phyloP scores from a whole-genome alignment of 208 protist species.

The Leptomonas pyrrhocoris region DNA sequence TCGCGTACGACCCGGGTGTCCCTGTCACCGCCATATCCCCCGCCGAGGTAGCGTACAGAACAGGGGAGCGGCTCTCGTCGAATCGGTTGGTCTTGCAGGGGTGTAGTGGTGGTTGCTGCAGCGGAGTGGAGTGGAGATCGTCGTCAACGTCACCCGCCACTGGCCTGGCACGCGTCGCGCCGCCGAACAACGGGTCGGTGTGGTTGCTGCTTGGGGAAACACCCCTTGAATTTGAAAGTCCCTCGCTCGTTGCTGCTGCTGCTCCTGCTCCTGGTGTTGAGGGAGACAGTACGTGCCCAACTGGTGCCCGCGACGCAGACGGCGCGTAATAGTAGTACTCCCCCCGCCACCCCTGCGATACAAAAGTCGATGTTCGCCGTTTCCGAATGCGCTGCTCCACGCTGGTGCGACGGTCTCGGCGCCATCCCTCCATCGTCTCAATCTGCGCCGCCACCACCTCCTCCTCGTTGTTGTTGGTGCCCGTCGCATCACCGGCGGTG shows the following conservation, averaged over 20 bases:
- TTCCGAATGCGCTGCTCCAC: constrained; percentile 35
- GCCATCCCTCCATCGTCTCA: constrained; percentile 43
- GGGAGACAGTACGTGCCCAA: background rate
- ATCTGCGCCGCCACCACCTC: constrained; percentile 33
- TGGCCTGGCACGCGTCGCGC: background rate
- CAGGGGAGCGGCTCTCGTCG: too few species aligned
- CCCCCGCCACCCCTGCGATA: constrained; percentile 13
- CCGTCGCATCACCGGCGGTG: background rate
- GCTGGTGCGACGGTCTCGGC: constrained; percentile 25
- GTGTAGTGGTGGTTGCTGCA: too few species aligned
- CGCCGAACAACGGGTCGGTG: background rate
- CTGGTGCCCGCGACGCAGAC: background rate
- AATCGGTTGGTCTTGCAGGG: too few species aligned
- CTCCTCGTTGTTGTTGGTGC: constrained; percentile 6
- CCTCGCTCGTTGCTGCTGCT: background rate
- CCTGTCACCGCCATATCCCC: background rate
- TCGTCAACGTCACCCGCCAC: too few species aligned
- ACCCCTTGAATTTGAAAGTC: background rate
- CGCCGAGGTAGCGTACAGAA: too few species aligned
- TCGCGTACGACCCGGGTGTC: background rate
- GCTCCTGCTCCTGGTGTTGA: background rate
- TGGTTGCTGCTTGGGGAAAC: constrained; percentile 1
- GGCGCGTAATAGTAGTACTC: constrained; percentile 42
- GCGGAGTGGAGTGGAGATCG: background rate
- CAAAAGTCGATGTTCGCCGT: constrained; percentile 29